Base-by-base conservation (phyloP, 2,329 filamentous ascomycete species). In the Colletotrichum sp. region DNA sequence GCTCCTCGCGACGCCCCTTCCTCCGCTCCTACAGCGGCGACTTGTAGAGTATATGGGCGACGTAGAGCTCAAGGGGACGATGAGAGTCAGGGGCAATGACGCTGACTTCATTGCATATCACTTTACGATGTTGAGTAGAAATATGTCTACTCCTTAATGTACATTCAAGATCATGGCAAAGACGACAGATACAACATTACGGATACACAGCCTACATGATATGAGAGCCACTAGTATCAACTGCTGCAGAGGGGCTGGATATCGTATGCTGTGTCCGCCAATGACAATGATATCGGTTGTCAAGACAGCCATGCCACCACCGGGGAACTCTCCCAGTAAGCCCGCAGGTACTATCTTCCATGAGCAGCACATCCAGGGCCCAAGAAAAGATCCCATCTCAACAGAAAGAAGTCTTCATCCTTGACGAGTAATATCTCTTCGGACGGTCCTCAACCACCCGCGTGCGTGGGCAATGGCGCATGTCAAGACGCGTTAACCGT, bases 131-230 rank as follows among this genome's bases (percentile, higher is more conserved):
- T 9, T 38, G 36, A 8, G 36, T 38, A 38, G 4, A 38, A 38
- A 18, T 4, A n/a, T 7, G 1, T 21, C 43, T 1, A 5, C 5
- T 47, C 2, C 43, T 21, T 18, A 0, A 7, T 21, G 2, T 2
- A 47, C 3, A 21, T 4, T 47, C 43, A 21, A 7, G n/a, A 47
- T 13, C n/a, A 13, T 21, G 8, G 11, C 3, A 47, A 2, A 47
- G 18, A 47, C 38, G 16, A 43, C 36, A 43, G 18, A n/a, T 18
- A 1, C 18, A n/a, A n/a, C 11, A 4, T n/a, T 9, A n/a, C 6
- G 24, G 24, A 27, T 27, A 27, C 24, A 47, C 38, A 47, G 18
- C 38, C 5, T 47, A 47, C 5, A n/a, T 43, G 38, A n/a, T 6
- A 18, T n/a, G 38, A n/a, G 2, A 47, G 38, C 38, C 9, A 21